Conservation (phyloP, 1,284 basidiomycete genomes). For the Leccinum huronense region DNA sequence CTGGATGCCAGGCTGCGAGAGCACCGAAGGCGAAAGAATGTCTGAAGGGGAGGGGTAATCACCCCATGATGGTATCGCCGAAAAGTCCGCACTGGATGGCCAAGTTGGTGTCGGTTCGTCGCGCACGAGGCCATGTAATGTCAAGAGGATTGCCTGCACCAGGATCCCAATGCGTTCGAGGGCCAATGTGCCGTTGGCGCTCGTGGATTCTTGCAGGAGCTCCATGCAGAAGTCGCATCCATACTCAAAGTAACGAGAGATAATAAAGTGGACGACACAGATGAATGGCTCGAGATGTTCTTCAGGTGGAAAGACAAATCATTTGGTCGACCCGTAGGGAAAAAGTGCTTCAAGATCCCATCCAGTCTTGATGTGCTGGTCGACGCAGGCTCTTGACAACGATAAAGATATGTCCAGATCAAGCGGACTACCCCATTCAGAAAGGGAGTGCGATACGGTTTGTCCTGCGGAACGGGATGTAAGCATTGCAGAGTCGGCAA, state of each 20-base stretch:
- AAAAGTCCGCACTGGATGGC: slow-evolving; percentile 76
- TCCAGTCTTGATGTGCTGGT: slow-evolving; percentile 81
- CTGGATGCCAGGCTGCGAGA: slow-evolving; percentile 67
- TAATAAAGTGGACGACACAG: slow-evolving; percentile 79
- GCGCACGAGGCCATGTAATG: slow-evolving; percentile 69
- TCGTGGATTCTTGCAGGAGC: slow-evolving; percentile 67
- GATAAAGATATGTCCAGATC: slow-evolving; percentile 93
- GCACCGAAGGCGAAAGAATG: slow-evolving; percentile 50
- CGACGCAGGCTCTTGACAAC: slow-evolving; percentile 83
- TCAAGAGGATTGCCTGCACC: slow-evolving; percentile 75
- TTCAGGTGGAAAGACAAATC: slow-evolving; percentile 64
- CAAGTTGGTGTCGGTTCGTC: slow-evolving; percentile 71
- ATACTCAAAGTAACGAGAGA: slow-evolving; percentile 85
- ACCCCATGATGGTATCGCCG: slow-evolving; percentile 52
- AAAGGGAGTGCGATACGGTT: slow-evolving; percentile 66
- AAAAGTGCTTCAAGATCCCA: slow-evolving; percentile 73
- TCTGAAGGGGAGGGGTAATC: slow-evolving; percentile 74
- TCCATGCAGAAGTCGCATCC: slow-evolving; percentile 82
- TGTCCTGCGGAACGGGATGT: slow-evolving; percentile 58
- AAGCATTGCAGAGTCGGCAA: background rate
- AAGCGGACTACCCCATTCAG: slow-evolving; percentile 84
- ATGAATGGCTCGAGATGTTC: slow-evolving; percentile 77
- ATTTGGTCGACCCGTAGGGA: slow-evolving; percentile 64
- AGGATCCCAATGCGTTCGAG: slow-evolving; percentile 77
- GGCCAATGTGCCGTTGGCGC: slow-evolving; percentile 47